Evolutionary conservation across 192 early-diverging fungal genomes (phyloP).

Genomic region (Dissophora globulifera): DNA sequence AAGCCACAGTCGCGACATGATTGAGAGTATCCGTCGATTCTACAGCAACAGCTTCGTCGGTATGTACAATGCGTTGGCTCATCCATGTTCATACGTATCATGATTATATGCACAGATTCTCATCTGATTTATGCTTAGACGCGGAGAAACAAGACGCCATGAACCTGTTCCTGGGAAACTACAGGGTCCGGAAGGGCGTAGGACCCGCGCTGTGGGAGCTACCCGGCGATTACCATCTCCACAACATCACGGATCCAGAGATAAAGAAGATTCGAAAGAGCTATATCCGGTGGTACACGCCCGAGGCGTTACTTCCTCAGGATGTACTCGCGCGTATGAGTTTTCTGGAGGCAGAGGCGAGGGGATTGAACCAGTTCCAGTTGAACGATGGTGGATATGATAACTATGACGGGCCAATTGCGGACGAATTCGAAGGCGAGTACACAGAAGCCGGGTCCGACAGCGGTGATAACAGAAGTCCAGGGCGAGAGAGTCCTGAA

Average conservation of each 20-base stretch:
- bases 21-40: constrained; percentile 91
- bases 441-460: too few relatives aligned
- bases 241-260: constrained; percentile 63
- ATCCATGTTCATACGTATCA: neutral
- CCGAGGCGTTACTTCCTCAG: constrained; percentile 54
- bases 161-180: constrained; percentile 89
- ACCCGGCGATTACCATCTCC: constrained; percentile 78
- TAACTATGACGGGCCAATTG: constrained; percentile 19
- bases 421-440: constrained; percentile 19
- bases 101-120: constrained; percentile 6
- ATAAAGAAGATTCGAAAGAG: constrained; percentile 54
- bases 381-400: constrained; percentile 25
- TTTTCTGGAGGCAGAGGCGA: constrained; percentile 23
- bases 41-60: constrained; percentile 95
- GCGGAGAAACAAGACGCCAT: constrained; percentile 98
- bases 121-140: too few relatives aligned
- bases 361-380: neutral
- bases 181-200: constrained; percentile 58
- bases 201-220: constrained; percentile 80
- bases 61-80: constrained; percentile 31
- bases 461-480: too few relatives aligned
- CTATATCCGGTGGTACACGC: constrained; percentile 73
- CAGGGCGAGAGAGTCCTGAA: too few relatives aligned
- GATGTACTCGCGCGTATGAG: constrained; percentile 36
- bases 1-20: constrained; percentile 94